Conservation (phyloP, 2,329 filamentous ascomycete species). For the Penicillium sp. region DNA sequence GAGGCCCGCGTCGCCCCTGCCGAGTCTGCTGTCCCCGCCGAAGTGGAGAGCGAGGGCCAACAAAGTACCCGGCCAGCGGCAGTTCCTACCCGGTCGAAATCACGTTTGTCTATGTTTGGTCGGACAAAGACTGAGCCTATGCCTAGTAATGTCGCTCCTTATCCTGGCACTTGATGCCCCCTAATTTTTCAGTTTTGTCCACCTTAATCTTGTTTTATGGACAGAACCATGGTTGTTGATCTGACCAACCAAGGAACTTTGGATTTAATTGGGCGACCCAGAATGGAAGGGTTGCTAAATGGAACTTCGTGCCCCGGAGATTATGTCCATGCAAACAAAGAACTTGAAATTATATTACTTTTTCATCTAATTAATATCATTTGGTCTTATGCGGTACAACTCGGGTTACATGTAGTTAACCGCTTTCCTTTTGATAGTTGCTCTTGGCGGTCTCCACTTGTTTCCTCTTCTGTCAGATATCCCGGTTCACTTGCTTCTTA, state of each 20-base stretch:
- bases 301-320: neutral
- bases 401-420: neutral
- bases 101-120: conserved; percentile 24
- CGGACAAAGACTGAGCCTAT: conserved; percentile 20
- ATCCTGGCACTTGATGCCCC: conserved; percentile 29
- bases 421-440: conserved; percentile 1
- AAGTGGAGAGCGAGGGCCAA: conserved; percentile 9
- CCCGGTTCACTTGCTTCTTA: neutral
- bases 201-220: neutral
- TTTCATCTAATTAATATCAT: neutral
- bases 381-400: neutral
- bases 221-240: neutral
- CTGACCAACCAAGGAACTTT: neutral
- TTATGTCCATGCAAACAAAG: neutral
- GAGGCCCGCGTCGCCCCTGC: conserved; percentile 26
- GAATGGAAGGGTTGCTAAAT: neutral
- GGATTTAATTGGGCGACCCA: neutral
- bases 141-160: conserved; percentile 24
- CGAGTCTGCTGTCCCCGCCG: conserved; percentile 9
- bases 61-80: conserved; percentile 7
- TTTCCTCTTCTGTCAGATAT: neutral
- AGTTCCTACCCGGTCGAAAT: conserved; percentile 25
- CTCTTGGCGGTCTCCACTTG: neutral
- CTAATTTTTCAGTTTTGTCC: neutral
- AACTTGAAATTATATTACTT: neutral